These are phyloP conservation scores for Pseudogymnoascus sp. DNA, from an alignment of 2,329 filamentous ascomycete species.

Conservation along the genomic window DNA sequence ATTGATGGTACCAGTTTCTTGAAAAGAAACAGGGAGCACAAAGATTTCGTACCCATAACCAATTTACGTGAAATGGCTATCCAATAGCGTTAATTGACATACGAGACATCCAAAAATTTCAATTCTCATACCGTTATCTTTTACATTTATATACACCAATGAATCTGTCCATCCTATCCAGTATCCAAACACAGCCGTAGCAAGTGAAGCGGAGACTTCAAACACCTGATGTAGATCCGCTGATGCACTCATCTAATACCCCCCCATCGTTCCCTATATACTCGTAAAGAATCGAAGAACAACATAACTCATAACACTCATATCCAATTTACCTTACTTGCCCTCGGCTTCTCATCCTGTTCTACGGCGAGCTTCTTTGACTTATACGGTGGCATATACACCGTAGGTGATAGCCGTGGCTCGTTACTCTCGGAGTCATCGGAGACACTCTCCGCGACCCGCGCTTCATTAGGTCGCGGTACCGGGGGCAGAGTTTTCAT, in stretches of 20 bases:
- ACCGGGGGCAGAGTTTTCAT: conserved; percentile 31
- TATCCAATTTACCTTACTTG: not conserved
- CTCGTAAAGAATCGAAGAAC: not conserved
- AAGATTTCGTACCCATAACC: not conserved
- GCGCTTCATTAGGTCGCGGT: conserved; percentile 11
- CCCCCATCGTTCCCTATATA: not conserved
- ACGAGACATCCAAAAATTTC: not conserved
- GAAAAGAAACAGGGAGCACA: not conserved
- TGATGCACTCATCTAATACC: not conserved
- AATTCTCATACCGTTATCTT: not conserved
- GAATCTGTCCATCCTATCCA: not conserved
- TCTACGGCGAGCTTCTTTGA: not conserved
- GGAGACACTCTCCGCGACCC: conserved; percentile 26
- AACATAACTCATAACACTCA: not conserved
- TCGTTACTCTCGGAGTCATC: conserved; percentile 15
- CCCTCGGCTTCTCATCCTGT: not conserved
- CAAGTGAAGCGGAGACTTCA: not conserved
- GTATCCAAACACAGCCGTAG: not conserved
- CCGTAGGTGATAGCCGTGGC: not conserved
- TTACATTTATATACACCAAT: conserved; percentile 1
- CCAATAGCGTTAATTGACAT: not conserved
- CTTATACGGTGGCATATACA: not conserved
- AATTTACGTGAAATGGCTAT: not conserved
- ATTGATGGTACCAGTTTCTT: conserved; percentile 42
- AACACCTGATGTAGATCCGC: not conserved